phyloP scores from a whole-genome alignment of 2,329 filamentous ascomycete species.

The Aspergillus texensis region DNA sequence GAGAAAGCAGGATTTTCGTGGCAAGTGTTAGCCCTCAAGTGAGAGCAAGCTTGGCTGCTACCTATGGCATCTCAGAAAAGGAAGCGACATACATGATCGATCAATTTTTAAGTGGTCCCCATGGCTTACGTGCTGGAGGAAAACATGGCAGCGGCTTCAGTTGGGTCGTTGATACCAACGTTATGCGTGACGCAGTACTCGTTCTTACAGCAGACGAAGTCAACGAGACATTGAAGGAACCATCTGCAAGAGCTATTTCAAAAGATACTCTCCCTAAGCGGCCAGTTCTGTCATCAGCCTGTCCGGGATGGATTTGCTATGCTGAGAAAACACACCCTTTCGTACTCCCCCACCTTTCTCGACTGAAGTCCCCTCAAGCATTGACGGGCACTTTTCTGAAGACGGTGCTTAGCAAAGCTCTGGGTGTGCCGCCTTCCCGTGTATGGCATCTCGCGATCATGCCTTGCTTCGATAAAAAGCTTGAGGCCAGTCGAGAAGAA shows the following conservation, averaged over 20 bases:
- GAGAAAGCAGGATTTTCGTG: conserved; percentile 76
- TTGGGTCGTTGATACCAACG: conserved; percentile 90
- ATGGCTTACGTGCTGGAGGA: conserved; percentile 71
- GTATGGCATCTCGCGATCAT: conserved; percentile 97
- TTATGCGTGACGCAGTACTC: conserved; percentile 78
- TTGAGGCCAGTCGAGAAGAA: conserved; percentile 92
- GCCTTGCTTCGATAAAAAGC: conserved; percentile 99
- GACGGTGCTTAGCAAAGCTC: conserved; percentile 72
- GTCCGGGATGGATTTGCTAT: conserved; percentile 98
- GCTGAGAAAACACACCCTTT: conserved; percentile 97
- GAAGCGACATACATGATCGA: conserved; percentile 82
- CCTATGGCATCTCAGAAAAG: conserved; percentile 71
- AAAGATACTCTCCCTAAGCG: conserved; percentile 33
- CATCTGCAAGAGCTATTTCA: conserved; percentile 12
- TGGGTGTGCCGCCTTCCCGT: conserved; percentile 72
- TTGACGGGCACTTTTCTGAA: conserved; percentile 89
- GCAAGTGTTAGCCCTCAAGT: conserved; percentile 92
- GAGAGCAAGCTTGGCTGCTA: conserved; percentile 83
- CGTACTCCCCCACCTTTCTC: conserved; percentile 85
- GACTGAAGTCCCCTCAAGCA: conserved; percentile 91
- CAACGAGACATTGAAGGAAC: conserved; percentile 41
- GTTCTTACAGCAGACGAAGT: conserved; percentile 77
- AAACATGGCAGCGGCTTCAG: conserved; percentile 75
- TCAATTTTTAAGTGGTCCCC: conserved; percentile 71
- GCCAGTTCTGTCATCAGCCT: conserved; percentile 75